Conservation (phyloP, 129 eudicot species). For the Kitagawia praeruptora region DNA sequence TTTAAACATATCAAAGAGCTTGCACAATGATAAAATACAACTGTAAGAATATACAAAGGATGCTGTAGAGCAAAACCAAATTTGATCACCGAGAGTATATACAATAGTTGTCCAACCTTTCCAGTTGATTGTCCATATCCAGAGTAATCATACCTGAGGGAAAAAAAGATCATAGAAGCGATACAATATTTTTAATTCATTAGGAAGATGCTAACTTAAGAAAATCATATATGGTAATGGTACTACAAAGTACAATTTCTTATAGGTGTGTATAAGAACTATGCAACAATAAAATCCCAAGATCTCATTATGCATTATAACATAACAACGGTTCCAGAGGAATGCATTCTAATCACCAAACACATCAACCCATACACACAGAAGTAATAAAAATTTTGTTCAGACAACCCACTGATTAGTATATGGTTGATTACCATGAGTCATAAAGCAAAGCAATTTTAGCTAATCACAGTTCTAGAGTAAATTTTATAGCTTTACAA, state of each 20-base stretch:
- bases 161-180: conserved; percentile 4
- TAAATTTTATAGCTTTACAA: not conserved
- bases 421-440: not conserved
- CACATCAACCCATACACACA: not conserved
- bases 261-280: not conserved
- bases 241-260: not conserved
- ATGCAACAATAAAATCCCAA: not conserved
- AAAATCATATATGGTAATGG: not conserved
- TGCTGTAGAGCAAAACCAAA: not conserved
- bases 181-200: not conserved
- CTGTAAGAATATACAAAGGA: not conserved
- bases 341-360: not conserved
- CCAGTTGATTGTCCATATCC: conserved; percentile 94
- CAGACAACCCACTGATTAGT: not conserved
- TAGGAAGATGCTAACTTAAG: conserved; percentile 5
- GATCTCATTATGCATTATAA: not conserved
- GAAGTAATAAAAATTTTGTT: not conserved
- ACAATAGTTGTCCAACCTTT: conserved; percentile 44
- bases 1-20: not conserved
- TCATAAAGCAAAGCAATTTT: not conserved
- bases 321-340: no score
- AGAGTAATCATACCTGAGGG: conserved; percentile 78
- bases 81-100: not conserved
- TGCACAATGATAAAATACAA: not conserved
- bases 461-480: not conserved